Evolutionary conservation across 129 eudicot genomes (phyloP), one percentile per base, ranked within the genome.

Genomic region (Calendula officinalis): DNA sequence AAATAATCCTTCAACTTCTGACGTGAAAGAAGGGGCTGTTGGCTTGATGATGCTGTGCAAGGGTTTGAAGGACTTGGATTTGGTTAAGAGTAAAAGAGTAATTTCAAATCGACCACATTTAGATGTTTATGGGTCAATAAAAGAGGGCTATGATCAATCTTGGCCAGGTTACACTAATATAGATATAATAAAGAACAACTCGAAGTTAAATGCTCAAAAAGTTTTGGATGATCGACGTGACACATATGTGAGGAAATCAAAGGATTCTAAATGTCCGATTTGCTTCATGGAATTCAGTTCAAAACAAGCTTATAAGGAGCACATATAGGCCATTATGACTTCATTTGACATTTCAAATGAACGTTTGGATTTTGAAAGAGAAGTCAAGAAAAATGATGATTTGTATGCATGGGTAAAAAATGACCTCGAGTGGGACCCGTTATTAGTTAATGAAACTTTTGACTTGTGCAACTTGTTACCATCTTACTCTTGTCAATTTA

Each of bases 281-380:
- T 81, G 86, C 79, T 84, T 44, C 36, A 84, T 77, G 84, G 77
- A 67, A 11, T 84, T 81, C 43, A 59, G 68, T 52, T 71, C 91
- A 3, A 80, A 83, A 6, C 86, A 75, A 72, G 86, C 79, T 34
- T 72, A 80, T 60, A 83, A 86, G n/a, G 84, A 84, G 33, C 82
- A 84, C 58, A 81, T 71, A 77, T 76, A 80, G 67, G 74, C 56
- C 85, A 82, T 49, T 81, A 71, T 73, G 44, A 67, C 33, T 54
- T 4, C 37, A 30, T 54, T 54, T 36, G 62, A 62, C 7, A 40
- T 41, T 39, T 17, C 27, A 13, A 13, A 37, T 39, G 56, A 61
- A 16, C n/a, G 54, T 43, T 69, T 77, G 45, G 78, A 75, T 73
- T 35, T 44, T 22, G 84, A 71, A 17, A 75, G 58, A 8, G 73